These are phyloP conservation scores for Fusarium paranaense DNA, from an alignment of 2,329 filamentous ascomycete genomes.

Conservation along the genomic window DNA sequence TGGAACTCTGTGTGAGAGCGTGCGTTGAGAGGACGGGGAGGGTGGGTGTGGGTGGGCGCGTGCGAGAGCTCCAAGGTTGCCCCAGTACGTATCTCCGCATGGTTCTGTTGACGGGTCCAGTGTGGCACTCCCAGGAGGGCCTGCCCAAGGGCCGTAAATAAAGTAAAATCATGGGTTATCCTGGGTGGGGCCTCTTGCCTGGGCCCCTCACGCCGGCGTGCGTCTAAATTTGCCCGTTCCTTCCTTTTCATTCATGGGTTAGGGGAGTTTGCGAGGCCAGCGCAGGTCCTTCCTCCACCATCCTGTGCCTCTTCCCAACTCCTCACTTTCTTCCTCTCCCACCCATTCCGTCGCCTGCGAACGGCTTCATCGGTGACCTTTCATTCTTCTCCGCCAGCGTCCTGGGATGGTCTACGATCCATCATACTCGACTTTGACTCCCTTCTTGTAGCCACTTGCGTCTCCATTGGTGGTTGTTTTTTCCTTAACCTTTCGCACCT, in stretches of 20 bases:
- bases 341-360: constrained; percentile 48
- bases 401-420: constrained; percentile 20
- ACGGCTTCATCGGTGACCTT: constrained; percentile 47
- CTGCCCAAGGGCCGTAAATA: constrained; percentile 32
- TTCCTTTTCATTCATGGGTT: constrained; percentile 55
- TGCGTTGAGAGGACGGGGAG: constrained; percentile 16
- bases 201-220: constrained; percentile 44
- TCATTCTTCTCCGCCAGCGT: constrained; percentile 31
- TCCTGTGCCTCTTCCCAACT: constrained; percentile 54
- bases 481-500: constrained; percentile 1
- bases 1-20: constrained; percentile 21
- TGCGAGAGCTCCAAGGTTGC: background rate
- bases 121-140: background rate
- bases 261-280: constrained; percentile 56
- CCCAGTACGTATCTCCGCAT: constrained; percentile 12
- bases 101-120: constrained; percentile 15
- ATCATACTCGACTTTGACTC: constrained; percentile 21
- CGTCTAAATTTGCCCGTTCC: constrained; percentile 49
- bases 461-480: constrained; percentile 30
- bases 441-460: constrained; percentile 6
- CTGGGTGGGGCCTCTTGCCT: constrained; percentile 44
- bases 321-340: constrained; percentile 52
- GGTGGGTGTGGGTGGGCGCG: constrained; percentile 12
- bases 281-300: constrained; percentile 56
- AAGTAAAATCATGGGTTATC: constrained; percentile 41